Base-by-base conservation (phyloP, 192 early-diverging fungal species). In the Geranomyces variabilis region DNA sequence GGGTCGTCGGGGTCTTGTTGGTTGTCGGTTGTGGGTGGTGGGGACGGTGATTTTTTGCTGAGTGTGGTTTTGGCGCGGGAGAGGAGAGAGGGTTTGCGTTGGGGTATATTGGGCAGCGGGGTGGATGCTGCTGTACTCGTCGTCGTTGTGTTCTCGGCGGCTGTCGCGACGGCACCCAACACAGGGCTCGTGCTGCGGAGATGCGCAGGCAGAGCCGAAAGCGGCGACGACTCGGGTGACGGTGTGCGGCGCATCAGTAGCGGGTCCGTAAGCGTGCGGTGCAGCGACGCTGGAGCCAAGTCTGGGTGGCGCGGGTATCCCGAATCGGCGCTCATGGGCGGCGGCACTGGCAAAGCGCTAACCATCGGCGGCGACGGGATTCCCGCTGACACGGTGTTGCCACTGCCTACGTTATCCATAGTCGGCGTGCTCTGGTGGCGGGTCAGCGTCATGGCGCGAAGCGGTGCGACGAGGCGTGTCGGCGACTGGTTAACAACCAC, bases 1-100 rank as follows among this genome's bases (percentile, higher is more conserved):
- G 58, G 58, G 58, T 60, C 58, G 58, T 60, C 31, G 5, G 58
- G 58, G 58, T 60, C 19, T 41, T 41, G 36, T 53, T 53, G 51
- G 51, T 53, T 4, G 3, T 53, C 51, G 22, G 6, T 22, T 12
- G 19, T 26, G 17, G 51, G 51, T 53, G 51, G 4, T 26, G 51
- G 51, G 7, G 51, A 53, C n/a, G 51, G 4, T 3, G 51, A 24
- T 15, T 53, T 53, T 29, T 33, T 24, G 58, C 58, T 29, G 2
- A 60, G 22, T 26, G 19, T 19, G 22, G 58, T 60, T 33, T 33
- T 60, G 4, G 58, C 31, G 28, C 58, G 58, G 28, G 58, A 24
- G 22, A 60, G 58, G 15, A 60, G 31, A 6, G 58, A 60, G 22
- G 58, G 58, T 60, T 31, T 33, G 28, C 58, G 58, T 17, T n/a